Base-by-base conservation (phyloP, 2,329 filamentous ascomycete genomes). In the Coccinonectria pachysandricola region DNA sequence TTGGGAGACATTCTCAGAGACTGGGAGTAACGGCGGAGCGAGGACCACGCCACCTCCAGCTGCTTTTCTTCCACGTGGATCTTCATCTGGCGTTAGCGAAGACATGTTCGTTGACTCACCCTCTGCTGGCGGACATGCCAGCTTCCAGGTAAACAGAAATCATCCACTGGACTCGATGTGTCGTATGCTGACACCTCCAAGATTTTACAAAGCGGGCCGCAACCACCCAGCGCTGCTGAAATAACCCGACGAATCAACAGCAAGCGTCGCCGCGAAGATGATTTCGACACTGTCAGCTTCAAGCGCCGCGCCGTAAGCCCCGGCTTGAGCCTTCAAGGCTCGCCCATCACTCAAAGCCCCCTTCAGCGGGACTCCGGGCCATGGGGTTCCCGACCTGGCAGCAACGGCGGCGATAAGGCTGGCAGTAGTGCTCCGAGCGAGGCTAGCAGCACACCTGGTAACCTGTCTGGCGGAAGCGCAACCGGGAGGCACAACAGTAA, bases 241-340 rank as follows among this genome's bases (percentile, higher is more conserved):
- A 73, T 88, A 26, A 80, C 80, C 4, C 70, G 83, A 7, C 81
- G 85, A 35, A 77, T 85, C 27, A 78, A 82, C 51, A 75, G 71
- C 52, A 91, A 88, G 52, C 76, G 88, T n/a, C 73, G 85, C 12
- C 71, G 86, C 30, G 88, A 95, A 36, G 86, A 94, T 46, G 87
- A 95, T 45, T 79, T 94, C 31, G 87, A 96, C 49, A 79, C 83
- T 2, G 70, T 77, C 19, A 82, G 79, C 35, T 87, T 95, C 61
- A 96, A 96, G 57, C 73, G 88, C 10, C 74, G 88, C 21, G 88
- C 88, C 13, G 88, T 96, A 3, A 91, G 82, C 32, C 88, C 88
- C 1, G 84, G 87, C 10, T 77, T 95, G 65, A 93, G 85, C 51
- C 79, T 80, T 2, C 85, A 93, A 45, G 92, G 88, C 54, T 92